Evolutionary conservation across 1,139 yeast species (phyloP).

Genomic region (Taphrina deformans): DNA sequence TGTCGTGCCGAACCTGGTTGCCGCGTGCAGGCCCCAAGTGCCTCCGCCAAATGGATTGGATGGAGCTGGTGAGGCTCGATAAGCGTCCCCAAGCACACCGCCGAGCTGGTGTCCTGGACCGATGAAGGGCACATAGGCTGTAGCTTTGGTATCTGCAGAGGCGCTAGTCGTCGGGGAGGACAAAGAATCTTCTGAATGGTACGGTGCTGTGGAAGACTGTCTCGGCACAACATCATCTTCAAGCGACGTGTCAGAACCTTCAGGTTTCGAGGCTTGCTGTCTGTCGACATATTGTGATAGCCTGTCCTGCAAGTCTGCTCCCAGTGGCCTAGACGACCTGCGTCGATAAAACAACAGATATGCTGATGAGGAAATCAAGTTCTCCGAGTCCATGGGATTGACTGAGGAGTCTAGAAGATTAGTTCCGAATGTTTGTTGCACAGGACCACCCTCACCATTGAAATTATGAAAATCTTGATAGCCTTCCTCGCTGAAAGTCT

Average conservation of each 20-base stretch:
- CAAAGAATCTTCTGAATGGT: not conserved
- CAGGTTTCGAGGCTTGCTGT: not conserved
- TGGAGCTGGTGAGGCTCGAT: conserved; percentile 3
- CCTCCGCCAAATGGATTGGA: conserved; percentile 10
- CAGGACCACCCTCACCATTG: conserved; percentile 53
- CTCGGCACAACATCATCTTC: not conserved
- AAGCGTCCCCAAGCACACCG: not conserved
- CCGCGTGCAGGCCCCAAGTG: conserved; percentile 6
- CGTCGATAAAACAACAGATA: conserved; percentile 81
- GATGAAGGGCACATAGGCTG: conserved; percentile 7
- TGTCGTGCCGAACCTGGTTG: conserved; percentile 1
- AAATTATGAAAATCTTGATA: conserved; percentile 74
- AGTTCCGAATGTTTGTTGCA: not conserved
- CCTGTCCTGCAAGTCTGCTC: conserved; percentile 1
- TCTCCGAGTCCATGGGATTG: conserved; percentile 57
- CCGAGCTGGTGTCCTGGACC: conserved; percentile 20
- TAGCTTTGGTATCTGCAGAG: conserved; percentile 1
- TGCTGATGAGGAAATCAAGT: conserved; percentile 74
- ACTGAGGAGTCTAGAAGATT: conserved; percentile 59
- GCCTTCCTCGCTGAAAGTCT: conserved; percentile 65
- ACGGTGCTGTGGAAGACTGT: not conserved
- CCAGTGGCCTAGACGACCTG: conserved; percentile 43
- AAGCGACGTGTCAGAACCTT: not conserved
- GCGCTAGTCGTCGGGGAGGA: conserved; percentile 15
- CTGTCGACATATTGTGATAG: not conserved